These are phyloP conservation scores for Fraxinus pennsylvanica DNA, from an alignment of 257 asterid genomes.

Conservation along the genomic window DNA sequence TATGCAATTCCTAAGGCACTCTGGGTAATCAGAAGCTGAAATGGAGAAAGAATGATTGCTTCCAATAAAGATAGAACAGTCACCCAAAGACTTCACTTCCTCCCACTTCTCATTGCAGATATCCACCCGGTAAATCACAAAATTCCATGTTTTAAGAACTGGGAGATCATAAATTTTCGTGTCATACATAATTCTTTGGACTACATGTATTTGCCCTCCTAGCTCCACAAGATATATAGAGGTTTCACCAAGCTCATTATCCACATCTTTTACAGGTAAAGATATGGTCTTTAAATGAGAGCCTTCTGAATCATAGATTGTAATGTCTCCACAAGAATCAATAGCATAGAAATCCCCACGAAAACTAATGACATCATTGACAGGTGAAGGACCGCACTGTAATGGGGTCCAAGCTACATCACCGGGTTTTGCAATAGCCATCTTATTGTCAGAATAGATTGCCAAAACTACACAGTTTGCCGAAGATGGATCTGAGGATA, in stretches of 20 bases:
- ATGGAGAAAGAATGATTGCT: constrained; percentile 29
- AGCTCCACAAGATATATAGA: constrained; percentile 31
- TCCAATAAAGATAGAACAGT: constrained; percentile 30
- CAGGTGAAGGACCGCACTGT: constrained; percentile 12
- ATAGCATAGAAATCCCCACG: constrained; percentile 28
- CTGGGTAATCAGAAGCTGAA: constrained; percentile 21
- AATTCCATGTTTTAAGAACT: constrained; percentile 17
- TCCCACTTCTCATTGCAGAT: constrained; percentile 21
- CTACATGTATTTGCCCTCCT: constrained; percentile 23
- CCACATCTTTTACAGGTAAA: constrained; percentile 5
- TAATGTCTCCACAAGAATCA: constrained; percentile 19
- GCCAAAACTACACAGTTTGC: constrained; percentile 29
- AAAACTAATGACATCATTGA: constrained; percentile 29
- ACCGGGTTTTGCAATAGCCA: constrained; percentile 30
- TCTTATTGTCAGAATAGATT: constrained; percentile 22
- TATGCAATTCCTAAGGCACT: constrained; percentile 30
- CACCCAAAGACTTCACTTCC: constrained; percentile 27
- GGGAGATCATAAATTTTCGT: constrained; percentile 16
- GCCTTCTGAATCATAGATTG: constrained; percentile 19
- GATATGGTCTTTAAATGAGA: constrained; percentile 19
- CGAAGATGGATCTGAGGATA: constrained; percentile 23
- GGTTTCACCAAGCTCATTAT: constrained; percentile 13
- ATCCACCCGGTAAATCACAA: constrained; percentile 21
- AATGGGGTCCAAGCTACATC: constrained; percentile 30
- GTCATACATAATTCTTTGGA: constrained; percentile 20